Evolutionary conservation across 139 green algal genomes (phyloP).

Genomic region (Chlorella sp.): DNA sequence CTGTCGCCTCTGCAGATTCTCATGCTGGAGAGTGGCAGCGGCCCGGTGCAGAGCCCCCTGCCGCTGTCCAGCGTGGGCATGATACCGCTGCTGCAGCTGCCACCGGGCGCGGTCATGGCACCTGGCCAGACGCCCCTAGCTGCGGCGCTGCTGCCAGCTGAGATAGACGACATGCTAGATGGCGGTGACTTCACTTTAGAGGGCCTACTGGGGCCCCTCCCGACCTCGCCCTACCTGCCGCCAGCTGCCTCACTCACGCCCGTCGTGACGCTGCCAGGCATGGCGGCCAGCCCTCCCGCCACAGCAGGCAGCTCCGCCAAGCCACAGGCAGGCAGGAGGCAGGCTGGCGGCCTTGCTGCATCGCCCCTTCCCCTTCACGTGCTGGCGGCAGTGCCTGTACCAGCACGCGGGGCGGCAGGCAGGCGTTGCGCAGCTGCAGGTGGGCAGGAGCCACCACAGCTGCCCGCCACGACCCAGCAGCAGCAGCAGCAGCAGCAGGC

Average conservation of each 20-base stretch:
- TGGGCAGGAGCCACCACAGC: too few relatives aligned
- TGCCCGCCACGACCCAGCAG: not conserved
- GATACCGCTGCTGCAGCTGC: not conserved
- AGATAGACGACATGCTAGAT: not conserved
- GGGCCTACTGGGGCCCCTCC: constrained; percentile 1
- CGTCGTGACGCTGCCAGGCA: not conserved
- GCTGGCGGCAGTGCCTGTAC: too few relatives aligned
- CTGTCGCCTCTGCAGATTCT: not conserved
- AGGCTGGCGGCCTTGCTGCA: too few relatives aligned
- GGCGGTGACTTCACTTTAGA: constrained; percentile 10
- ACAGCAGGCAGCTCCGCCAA: not conserved
- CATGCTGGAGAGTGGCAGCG: not conserved
- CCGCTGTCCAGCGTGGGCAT: not conserved
- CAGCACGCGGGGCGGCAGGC: too few relatives aligned
- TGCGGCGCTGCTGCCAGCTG: not conserved
- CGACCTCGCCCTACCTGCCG: not conserved
- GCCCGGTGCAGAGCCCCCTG: constrained; percentile 16
- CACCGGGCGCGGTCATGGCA: not conserved
- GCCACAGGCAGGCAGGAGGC: not conserved
- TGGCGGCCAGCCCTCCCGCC: too few relatives aligned
- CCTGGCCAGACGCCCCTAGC: not conserved
- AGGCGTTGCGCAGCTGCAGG: too few relatives aligned
- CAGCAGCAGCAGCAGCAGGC: not conserved
- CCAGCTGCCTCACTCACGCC: not conserved
- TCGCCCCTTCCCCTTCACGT: too few relatives aligned